These are phyloP conservation scores for Podaxis pistillaris DNA, from an alignment of 768 basidiomycete species.

Conservation along the genomic window DNA sequence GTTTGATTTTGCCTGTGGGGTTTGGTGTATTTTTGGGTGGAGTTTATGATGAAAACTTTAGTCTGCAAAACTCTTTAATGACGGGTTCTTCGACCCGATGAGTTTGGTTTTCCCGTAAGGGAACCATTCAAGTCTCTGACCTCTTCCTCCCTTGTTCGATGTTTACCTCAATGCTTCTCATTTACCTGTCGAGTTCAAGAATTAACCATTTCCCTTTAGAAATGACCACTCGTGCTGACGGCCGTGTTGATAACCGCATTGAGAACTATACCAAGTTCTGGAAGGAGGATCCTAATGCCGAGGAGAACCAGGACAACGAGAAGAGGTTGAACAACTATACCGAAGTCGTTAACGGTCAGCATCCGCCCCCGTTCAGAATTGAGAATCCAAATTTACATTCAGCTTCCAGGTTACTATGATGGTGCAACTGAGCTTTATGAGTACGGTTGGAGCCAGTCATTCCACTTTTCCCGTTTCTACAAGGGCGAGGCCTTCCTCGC, in stretches of 20 bases:
- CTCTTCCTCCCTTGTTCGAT: neutral
- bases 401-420: constrained; percentile 82
- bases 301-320: constrained; percentile 62
- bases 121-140: constrained; percentile 43
- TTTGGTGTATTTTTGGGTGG: neutral
- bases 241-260: constrained; percentile 65
- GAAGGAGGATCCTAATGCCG: constrained; percentile 77
- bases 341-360: constrained; percentile 89
- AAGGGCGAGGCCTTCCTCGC: constrained; percentile 79
- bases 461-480: constrained; percentile 98
- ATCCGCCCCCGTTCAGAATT: neutral
- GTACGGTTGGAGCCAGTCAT: constrained; percentile 87
- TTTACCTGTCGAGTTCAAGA: neutral
- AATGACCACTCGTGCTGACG: constrained; percentile 38
- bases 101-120: constrained; percentile 28
- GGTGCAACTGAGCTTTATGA: constrained; percentile 95
- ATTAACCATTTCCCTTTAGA: neutral
- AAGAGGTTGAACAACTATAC: constrained; percentile 81
- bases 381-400: neutral
- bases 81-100: constrained; percentile 26
- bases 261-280: constrained; percentile 90
- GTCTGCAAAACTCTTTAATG: constrained; percentile 24
- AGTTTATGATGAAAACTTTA: constrained; percentile 24
- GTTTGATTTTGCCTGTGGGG: neutral
- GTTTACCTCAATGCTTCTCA: neutral